Evolutionary conservation across 345 rosid species (phyloP).

Genomic region (Gynandropsis gynandra): DNA sequence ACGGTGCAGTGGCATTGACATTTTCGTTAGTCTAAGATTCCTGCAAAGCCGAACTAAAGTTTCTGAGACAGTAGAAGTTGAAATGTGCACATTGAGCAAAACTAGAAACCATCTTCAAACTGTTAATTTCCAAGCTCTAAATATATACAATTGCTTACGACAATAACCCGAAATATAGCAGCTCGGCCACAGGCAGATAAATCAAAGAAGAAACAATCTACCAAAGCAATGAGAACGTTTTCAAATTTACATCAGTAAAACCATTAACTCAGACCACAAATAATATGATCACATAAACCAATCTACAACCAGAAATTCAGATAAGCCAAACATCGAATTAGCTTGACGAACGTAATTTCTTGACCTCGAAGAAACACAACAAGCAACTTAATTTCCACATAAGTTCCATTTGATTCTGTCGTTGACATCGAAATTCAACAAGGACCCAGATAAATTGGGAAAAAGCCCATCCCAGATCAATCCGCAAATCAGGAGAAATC

Average conservation of each 20-base stretch:
- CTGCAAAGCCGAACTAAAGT: slow-evolving; percentile 2
- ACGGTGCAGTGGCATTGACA: slow-evolving; percentile 81
- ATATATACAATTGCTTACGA: background rate
- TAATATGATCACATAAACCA: background rate
- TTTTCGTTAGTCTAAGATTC: slow-evolving; percentile 34
- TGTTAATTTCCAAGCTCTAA: background rate
- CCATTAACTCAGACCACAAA: slow-evolving; percentile 23
- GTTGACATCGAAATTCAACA: slow-evolving; percentile 22
- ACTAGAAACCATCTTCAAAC: background rate
- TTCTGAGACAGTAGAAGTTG: slow-evolving; percentile 3
- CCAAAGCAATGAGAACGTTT: slow-evolving; percentile 2
- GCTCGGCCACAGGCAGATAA: background rate
- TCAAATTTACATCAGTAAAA: slow-evolving; percentile 27
- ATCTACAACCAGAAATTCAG: background rate
- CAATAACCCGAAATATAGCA: slow-evolving; percentile 2
- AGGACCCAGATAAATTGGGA: slow-evolving; percentile 20
- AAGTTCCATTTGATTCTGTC: slow-evolving; percentile 19
- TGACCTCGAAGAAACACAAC: background rate
- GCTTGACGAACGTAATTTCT: background rate
- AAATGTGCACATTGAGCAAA: background rate
- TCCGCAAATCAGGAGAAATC: slow-evolving; percentile 9
- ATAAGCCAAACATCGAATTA: slow-evolving; percentile 2
- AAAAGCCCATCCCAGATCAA: slow-evolving; percentile 21
- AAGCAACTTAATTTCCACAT: slow-evolving; percentile 15
- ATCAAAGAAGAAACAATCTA: background rate